Evolutionary conservation across 805 yeast species (phyloP), one percentile per base, ranked within the genome.

Genomic region (Myxozyma lipomycoides): DNA sequence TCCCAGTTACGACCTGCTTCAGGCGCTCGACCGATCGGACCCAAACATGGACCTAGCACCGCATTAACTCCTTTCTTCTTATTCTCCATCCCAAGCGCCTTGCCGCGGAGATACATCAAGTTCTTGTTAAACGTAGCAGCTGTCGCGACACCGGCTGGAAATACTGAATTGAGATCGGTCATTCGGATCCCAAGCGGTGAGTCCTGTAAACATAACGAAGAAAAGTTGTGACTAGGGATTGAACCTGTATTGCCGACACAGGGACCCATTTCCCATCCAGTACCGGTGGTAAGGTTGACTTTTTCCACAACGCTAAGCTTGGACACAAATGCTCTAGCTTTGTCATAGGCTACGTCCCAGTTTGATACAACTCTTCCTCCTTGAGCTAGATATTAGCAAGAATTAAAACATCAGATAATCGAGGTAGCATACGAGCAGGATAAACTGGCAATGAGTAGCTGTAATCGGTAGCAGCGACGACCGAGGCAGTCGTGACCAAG

Each of bases 1-100:
- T 81, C 84, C 83, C 84, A 79, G 64, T 76, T 78, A 57, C 84
- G 69, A 4, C 86, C 85, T 21, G 82, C 85, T 37, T 75, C 76
- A 3, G 83, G 84, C 59, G 79, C 76, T 32, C 72, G 68, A 0
- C 85, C 86, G 40, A 81, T 71, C 9, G 85, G 85, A 0, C 84
- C 84, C 36, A 78, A 69, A 2, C 71, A 70, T 1, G 85, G 86
- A 0, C 82, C 84, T 34, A 80, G 67, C 12, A 77, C 70, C 34
- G 78, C 70, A 60, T 79, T 76, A 15, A 77, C 79, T 23, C 83
- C 83, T 61, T 79, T 80, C 2, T 62, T 66, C 55, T 71, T 73
- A 52, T 74, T 75, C 61, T 81, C 85, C 55, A 70, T 67, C 3
- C 83, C 85, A 49, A 80, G 64, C 1, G 83, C 82, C 54, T 74